Conservation (phyloP, 192 early-diverging fungal genomes). For the Backusella morwellensis region DNA sequence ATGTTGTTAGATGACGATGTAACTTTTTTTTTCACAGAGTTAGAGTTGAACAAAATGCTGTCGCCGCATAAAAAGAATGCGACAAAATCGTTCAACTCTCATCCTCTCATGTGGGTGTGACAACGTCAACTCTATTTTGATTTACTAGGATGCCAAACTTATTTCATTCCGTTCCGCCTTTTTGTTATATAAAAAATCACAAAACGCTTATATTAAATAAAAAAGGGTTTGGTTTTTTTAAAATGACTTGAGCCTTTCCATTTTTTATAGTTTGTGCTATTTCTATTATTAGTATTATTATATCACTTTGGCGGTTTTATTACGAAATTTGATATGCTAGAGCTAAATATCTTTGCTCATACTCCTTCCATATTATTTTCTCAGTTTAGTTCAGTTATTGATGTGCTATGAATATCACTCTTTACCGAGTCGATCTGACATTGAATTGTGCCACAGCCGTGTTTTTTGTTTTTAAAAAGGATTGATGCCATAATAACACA, state of each 20-base stretch:
- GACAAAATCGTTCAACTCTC: background rate
- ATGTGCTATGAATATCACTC: background rate
- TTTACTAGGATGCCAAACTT: background rate
- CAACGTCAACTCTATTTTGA: constrained; percentile 13
- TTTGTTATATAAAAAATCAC: background rate
- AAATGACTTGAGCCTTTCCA: background rate
- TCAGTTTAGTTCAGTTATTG: background rate
- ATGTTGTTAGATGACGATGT: background rate
- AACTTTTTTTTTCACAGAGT: background rate
- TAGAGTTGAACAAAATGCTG: background rate
- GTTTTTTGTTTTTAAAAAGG: background rate
- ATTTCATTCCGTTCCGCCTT: background rate
- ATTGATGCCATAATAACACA: background rate
- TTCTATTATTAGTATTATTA: background rate
- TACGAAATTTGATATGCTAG: background rate
- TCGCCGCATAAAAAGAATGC: background rate
- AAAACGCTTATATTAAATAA: background rate
- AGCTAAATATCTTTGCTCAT: background rate
- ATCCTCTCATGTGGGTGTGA: constrained; percentile 3
- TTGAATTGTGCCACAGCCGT: background rate
- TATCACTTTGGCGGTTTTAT: background rate
- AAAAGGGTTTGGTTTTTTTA: background rate
- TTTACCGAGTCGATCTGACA: background rate
- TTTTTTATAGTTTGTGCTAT: background rate
- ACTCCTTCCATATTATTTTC: background rate